These are phyloP conservation scores for Lathyrus tuberosus DNA, from an alignment of 306 rosid genomes.

Conservation along the genomic window DNA sequence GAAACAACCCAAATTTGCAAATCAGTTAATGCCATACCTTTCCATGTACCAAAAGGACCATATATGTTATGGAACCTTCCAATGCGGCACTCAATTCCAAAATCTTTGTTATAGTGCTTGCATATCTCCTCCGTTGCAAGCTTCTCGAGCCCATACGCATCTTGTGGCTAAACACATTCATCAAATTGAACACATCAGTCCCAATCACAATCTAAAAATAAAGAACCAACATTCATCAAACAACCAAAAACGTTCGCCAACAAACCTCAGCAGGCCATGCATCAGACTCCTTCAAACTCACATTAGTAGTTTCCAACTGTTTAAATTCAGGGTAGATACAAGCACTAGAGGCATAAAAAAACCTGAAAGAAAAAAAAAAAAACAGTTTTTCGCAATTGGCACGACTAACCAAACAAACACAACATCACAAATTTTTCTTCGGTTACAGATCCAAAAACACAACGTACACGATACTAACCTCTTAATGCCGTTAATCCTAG, in stretches of 20 bases:
- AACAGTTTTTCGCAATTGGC: neutral
- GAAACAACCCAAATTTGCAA: conserved; percentile 23
- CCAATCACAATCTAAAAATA: neutral
- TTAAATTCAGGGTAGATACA: conserved; percentile 97
- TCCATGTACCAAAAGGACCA: conserved; percentile 99
- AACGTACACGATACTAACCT: conserved; percentile 57
- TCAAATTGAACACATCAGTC: conserved; percentile 38
- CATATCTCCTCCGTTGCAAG: conserved; percentile 99
- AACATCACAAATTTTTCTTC: neutral
- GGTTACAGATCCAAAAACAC: conserved; percentile 15
- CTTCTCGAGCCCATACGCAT: conserved; percentile 98
- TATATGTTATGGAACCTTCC: conserved; percentile 98
- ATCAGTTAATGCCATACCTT: conserved; percentile 58
- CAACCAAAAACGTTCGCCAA: conserved; percentile 25
- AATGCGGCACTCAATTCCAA: conserved; percentile 91
- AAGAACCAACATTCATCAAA: conserved; percentile 33
- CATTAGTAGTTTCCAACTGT: conserved; percentile 91
- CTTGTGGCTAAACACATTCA: conserved; percentile 78
- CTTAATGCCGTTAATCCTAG: conserved; percentile 84
- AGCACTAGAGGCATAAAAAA: conserved; percentile 98
- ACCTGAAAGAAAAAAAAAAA: conserved; percentile 51
- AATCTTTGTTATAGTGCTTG: conserved; percentile 94
- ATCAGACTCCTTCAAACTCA: conserved; percentile 97
- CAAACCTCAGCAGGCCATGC: conserved; percentile 99
- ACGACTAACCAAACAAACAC: neutral